Evolutionary conservation across 768 basidiomycete genomes (phyloP).

Genomic region (Dioszegia aurantiaca): DNA sequence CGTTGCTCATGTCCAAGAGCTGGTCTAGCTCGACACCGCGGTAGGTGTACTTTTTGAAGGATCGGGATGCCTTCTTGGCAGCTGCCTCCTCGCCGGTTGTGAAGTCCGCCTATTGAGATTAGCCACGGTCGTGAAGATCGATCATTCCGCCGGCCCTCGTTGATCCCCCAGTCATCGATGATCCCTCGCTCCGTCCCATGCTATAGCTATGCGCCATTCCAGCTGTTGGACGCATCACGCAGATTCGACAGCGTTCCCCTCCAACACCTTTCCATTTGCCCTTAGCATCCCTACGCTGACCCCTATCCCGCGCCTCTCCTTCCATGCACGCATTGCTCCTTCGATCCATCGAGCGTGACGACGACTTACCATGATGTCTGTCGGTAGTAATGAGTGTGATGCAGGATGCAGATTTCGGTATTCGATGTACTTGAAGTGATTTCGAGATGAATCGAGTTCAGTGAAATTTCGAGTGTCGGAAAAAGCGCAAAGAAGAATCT

Average conservation of each 20-base stretch:
- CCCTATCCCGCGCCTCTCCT: not conserved
- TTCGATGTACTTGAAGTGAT: slow-evolving; percentile 2
- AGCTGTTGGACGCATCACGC: too few species aligned
- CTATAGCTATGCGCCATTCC: too few species aligned
- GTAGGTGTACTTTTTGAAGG: slow-evolving; percentile 98
- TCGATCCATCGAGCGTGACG: not conserved
- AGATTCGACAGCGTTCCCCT: too few species aligned
- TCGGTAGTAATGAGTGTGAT: not conserved
- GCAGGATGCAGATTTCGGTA: not conserved
- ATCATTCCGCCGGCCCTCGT: not conserved
- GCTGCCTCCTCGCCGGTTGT: slow-evolving; percentile 93
- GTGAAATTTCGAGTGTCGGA: not conserved
- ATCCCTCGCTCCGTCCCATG: not conserved
- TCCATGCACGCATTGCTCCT: not conserved
- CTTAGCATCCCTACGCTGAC: not conserved
- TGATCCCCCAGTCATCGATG: not conserved
- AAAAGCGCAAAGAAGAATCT: not conserved
- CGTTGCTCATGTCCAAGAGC: slow-evolving; percentile 91
- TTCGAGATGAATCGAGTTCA: not conserved
- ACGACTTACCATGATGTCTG: slow-evolving; percentile 23
- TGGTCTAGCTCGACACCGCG: slow-evolving; percentile 97
- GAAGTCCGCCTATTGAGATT: slow-evolving; percentile 53
- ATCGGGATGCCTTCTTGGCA: slow-evolving; percentile 96
- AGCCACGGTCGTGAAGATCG: not conserved
- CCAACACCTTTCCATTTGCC: too few species aligned